phyloP scores from a whole-genome alignment of 2,329 filamentous ascomycete genomes.

The Aspergillus melleus region DNA sequence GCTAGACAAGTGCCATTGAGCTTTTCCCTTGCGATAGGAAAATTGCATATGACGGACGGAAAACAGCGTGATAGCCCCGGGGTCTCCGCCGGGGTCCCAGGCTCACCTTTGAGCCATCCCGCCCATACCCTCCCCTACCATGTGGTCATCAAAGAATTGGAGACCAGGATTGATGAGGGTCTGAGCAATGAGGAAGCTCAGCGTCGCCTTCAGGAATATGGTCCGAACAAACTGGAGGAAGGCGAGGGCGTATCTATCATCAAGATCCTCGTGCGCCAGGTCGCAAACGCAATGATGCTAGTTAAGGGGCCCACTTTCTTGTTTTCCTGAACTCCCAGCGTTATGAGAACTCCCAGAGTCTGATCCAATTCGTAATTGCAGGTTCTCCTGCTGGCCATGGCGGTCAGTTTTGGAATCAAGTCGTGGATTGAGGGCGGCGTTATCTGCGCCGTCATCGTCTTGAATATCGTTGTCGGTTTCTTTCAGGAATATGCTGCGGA shows the following conservation, averaged over 20 bases:
- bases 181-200: constrained; percentile 57
- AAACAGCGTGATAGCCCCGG: not conserved
- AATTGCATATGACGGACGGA: constrained; percentile 15
- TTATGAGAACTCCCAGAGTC: constrained; percentile 17
- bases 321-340: not conserved
- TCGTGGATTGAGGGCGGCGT: constrained; percentile 59
- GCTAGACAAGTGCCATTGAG: not conserved
- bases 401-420: constrained; percentile 53
- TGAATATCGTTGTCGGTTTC: constrained; percentile 59
- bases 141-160: constrained; percentile 55
- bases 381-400: constrained; percentile 74
- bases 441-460: constrained; percentile 57
- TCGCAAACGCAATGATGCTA: constrained; percentile 68
- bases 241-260: constrained; percentile 66
- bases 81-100: not conserved
- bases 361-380: constrained; percentile 49
- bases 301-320: constrained; percentile 41
- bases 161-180: constrained; percentile 56
- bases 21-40: not conserved
- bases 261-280: constrained; percentile 66
- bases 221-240: constrained; percentile 65
- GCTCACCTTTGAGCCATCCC: constrained; percentile 50
- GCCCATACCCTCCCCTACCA: constrained; percentile 60
- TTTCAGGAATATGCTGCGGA: constrained; percentile 59
- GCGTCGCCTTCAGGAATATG: constrained; percentile 55